A percentile compares a stretch with the other conserved stretches of the same genome.
phyloP scores from a whole-genome alignment of 2,329 filamentous ascomycete genomes.

The Neonectria neomacrospora region DNA sequence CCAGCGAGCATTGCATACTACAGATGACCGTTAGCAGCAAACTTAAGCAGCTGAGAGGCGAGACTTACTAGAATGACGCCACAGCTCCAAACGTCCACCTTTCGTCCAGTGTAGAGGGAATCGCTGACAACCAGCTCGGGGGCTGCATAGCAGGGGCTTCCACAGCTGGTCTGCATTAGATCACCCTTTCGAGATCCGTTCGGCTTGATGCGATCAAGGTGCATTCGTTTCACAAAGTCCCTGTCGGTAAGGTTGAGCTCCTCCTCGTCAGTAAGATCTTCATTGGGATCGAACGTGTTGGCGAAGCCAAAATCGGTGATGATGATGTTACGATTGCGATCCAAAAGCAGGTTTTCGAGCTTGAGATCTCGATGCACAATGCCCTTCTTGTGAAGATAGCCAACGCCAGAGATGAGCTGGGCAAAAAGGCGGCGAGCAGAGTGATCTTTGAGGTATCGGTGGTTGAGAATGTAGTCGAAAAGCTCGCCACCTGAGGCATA shows the following conservation, averaged over 20 bases:
- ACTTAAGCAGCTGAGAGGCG: background rate
- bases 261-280: constrained; percentile 90
- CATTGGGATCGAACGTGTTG: constrained; percentile 91
- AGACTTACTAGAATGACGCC: constrained; percentile 92
- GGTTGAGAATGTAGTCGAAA: constrained; percentile 97
- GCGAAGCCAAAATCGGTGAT: constrained; percentile 99
- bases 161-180: constrained; percentile 98
- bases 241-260: constrained; percentile 88
- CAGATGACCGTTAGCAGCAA: constrained; percentile 31
- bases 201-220: constrained; percentile 81
- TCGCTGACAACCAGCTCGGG: constrained; percentile 98
- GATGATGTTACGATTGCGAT: constrained; percentile 98
- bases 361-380: constrained; percentile 98
- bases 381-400: constrained; percentile 97
- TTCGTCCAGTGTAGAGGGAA: constrained; percentile 94
- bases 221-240: constrained; percentile 86
- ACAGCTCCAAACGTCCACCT: constrained; percentile 99
- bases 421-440: constrained; percentile 92
- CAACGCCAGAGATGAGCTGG: constrained; percentile 94
- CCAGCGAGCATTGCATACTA: constrained; percentile 99
- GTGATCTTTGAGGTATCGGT: constrained; percentile 94
- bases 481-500: constrained; percentile 97
- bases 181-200: constrained; percentile 87
- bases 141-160: constrained; percentile 96
- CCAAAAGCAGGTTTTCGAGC: constrained; percentile 92